phyloP scores from a whole-genome alignment of 495 filamentous ascomycete genomes.

The Aspergillus homomorphus region DNA sequence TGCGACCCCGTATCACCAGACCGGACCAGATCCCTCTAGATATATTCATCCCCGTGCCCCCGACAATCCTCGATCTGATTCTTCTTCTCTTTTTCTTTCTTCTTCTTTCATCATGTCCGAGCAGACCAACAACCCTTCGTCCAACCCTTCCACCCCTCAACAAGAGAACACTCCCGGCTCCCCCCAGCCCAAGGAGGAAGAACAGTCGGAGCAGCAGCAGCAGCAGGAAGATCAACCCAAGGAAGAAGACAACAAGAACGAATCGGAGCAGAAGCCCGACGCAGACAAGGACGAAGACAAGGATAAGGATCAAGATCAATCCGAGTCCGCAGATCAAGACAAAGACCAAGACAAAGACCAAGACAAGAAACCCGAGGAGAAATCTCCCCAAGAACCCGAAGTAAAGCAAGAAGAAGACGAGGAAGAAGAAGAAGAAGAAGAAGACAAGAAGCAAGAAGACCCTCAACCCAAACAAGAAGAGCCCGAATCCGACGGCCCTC shows the following conservation, averaged over 20 bases:
- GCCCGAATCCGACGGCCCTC: constrained; percentile 16
- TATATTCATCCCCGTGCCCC: constrained; percentile 3
- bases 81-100: constrained; percentile 12
- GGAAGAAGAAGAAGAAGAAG: constrained; percentile 21
- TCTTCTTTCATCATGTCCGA: constrained; percentile 39
- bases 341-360: constrained; percentile 2
- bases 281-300: constrained; percentile 18
- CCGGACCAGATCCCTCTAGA: not conserved
- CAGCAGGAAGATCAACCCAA: constrained; percentile 15
- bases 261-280: not conserved
- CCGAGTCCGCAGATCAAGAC: constrained; percentile 12
- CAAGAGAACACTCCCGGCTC: constrained; percentile 34
- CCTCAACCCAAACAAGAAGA: constrained; percentile 18
- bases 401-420: constrained; percentile 15
- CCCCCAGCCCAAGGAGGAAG: constrained; percentile 22
- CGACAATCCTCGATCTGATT: not conserved
- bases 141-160: constrained; percentile 29
- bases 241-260: constrained; percentile 4
- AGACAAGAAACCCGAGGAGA: not conserved
- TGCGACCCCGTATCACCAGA: constrained; percentile 1
- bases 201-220: constrained; percentile 19
- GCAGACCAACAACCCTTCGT: constrained; percentile 27
- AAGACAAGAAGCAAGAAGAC: constrained; percentile 18
- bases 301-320: constrained; percentile 16
- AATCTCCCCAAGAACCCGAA: not conserved